A percentile compares a stretch with the other conserved stretches of the same genome.
Conservation (phyloP, 2,329 filamentous ascomycete genomes). For the Celoporthe dispersa region DNA sequence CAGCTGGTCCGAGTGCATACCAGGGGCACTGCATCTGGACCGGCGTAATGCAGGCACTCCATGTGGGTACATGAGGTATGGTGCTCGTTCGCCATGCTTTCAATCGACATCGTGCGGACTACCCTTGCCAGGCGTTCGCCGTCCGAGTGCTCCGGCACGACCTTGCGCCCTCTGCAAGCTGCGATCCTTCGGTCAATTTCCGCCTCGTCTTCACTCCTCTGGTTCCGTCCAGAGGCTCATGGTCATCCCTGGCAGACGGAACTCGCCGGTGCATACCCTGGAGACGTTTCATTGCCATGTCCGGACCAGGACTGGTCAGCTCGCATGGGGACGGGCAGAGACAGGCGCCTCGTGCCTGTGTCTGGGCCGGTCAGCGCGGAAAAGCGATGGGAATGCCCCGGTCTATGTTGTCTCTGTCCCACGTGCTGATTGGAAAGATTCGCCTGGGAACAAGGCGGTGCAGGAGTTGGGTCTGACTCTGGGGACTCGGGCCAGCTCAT, state of each 20-base stretch:
- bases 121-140: not conserved
- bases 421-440: not conserved
- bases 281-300: not conserved
- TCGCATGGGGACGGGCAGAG: not conserved
- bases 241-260: not conserved
- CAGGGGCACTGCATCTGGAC: not conserved
- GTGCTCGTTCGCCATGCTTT: not conserved
- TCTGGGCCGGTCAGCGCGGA: not conserved
- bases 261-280: not conserved
- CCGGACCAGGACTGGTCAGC: not conserved
- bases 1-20: conserved; percentile 2
- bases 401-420: not conserved
- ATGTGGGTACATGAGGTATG: not conserved
- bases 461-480: not conserved
- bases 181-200: conserved; percentile 1
- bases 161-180: not conserved
- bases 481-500: not conserved
- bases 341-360: not conserved
- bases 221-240: not conserved
- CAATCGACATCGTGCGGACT: not conserved
- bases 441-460: not conserved
- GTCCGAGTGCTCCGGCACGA: not conserved
- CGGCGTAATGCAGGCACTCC: not conserved
- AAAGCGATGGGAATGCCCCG: not conserved
- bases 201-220: not conserved